These are phyloP conservation scores for Fusarium praegraminearum DNA, from an alignment of 2,329 filamentous ascomycete genomes.

Conservation along the genomic window DNA sequence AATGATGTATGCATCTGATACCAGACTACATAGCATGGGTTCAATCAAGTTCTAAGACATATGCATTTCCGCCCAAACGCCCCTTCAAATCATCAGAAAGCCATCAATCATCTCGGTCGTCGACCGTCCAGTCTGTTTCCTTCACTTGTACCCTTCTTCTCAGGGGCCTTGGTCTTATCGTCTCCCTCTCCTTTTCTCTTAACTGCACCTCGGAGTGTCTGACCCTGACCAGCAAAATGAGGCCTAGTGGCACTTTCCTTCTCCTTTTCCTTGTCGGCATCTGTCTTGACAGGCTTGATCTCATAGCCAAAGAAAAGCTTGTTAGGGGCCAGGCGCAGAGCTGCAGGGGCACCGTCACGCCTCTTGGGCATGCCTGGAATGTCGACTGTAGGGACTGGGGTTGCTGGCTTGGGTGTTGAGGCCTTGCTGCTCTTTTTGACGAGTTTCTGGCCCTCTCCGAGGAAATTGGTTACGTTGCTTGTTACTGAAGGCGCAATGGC, in stretches of 20 bases:
- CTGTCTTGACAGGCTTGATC: conserved; percentile 86
- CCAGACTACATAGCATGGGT: conserved; percentile 8
- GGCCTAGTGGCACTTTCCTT: conserved; percentile 73
- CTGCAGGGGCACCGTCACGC: conserved; percentile 82
- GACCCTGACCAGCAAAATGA: conserved; percentile 86
- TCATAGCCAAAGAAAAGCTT: conserved; percentile 98
- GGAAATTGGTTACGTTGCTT: conserved; percentile 81
- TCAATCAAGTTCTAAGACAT: conserved; percentile 21
- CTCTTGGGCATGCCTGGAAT: conserved; percentile 52
- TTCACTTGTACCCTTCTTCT: conserved; percentile 60
- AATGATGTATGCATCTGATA: background rate
- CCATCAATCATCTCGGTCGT: conserved; percentile 45
- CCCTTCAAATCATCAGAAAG: conserved; percentile 20
- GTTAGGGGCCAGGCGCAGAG: conserved; percentile 84
- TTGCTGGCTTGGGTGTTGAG: conserved; percentile 72
- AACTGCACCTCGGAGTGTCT: conserved; percentile 76
- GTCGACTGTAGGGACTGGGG: conserved; percentile 68
- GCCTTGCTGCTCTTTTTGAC: conserved; percentile 84
- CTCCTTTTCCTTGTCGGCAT: conserved; percentile 76
- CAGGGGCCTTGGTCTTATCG: conserved; percentile 60
- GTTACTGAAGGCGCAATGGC: conserved; percentile 85
- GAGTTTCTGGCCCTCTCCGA: conserved; percentile 84
- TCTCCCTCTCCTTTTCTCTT: conserved; percentile 76
- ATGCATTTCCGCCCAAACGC: conserved; percentile 44
- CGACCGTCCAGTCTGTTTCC: conserved; percentile 61